Evolutionary conservation across 2,329 filamentous ascomycete species (phyloP).

Genomic region (Ophiocordyceps unilateralis): DNA sequence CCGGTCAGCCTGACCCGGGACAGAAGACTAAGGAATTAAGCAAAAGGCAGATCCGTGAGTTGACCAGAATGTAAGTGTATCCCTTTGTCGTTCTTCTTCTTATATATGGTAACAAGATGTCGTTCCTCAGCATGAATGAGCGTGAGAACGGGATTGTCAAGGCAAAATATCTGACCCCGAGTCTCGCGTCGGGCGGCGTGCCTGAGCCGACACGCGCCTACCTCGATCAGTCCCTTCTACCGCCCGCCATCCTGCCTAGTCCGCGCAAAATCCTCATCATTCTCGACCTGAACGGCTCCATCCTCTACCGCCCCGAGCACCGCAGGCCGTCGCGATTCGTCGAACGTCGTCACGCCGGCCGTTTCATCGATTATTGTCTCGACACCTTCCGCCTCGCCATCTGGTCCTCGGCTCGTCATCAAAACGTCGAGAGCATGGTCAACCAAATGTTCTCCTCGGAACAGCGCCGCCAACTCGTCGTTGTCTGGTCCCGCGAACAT

Average conservation of each 20-base stretch:
- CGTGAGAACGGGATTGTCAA: too few relatives aligned
- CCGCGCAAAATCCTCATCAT: constrained; percentile 60
- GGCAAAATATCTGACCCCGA: background rate
- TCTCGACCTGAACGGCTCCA: constrained; percentile 84
- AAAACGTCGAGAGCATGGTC: constrained; percentile 57
- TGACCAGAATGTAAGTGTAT: too few relatives aligned
- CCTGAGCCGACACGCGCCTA: constrained; percentile 46
- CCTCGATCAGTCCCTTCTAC: constrained; percentile 31
- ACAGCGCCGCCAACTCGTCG: constrained; percentile 40
- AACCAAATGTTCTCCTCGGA: constrained; percentile 39
- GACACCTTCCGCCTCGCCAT: constrained; percentile 64
- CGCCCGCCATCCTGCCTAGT: constrained; percentile 20
- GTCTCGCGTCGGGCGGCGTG: constrained; percentile 32
- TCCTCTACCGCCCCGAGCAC: constrained; percentile 52
- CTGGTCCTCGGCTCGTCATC: constrained; percentile 71
- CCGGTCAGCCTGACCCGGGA: too few relatives aligned
- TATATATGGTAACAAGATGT: too few relatives aligned
- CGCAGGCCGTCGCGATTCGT: constrained; percentile 33
- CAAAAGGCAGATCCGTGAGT: too few relatives aligned
- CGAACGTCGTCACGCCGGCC: constrained; percentile 46
- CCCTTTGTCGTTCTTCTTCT: too few relatives aligned
- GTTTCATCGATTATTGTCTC: constrained; percentile 61
- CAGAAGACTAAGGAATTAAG: too few relatives aligned
- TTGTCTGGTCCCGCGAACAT: constrained; percentile 61
- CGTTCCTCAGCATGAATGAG: background rate